Percentiles rank a stretch among this genome's conserved stretches.
Conservation (phyloP, 352 stramenopile species). For the Phytophthora pluvialis region DNA sequence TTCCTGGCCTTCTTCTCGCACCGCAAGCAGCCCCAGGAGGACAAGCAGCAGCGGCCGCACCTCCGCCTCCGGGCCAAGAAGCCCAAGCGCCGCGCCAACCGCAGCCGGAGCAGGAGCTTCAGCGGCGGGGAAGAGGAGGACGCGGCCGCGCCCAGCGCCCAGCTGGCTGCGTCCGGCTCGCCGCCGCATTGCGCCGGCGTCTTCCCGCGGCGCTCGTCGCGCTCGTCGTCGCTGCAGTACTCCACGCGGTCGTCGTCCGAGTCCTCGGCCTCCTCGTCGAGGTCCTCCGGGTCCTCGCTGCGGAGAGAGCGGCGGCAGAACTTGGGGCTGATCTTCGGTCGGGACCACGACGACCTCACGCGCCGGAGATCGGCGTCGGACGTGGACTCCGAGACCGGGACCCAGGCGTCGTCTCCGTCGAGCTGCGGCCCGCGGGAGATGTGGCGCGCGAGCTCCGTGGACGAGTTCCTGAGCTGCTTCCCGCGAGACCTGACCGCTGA, state of each 20-base stretch:
- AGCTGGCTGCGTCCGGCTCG: slow-evolving; percentile 42
- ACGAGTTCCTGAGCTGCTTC: slow-evolving; percentile 41
- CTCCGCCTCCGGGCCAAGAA: slow-evolving; percentile 14
- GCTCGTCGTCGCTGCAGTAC: slow-evolving; percentile 40
- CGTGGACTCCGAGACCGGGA: slow-evolving; percentile 7
- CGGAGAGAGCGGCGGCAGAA: slow-evolving; percentile 14
- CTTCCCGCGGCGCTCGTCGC: slow-evolving; percentile 39
- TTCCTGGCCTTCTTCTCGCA: slow-evolving; percentile 45
- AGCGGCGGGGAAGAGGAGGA: slow-evolving; percentile 28
- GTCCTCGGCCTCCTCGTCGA: slow-evolving; percentile 24
- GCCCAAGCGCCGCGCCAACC: slow-evolving; percentile 12
- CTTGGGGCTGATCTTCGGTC: background rate
- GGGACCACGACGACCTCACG: slow-evolving; percentile 14
- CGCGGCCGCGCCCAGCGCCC: slow-evolving; percentile 38
- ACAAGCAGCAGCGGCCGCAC: slow-evolving; percentile 8
- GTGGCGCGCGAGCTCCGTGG: slow-evolving; percentile 41
- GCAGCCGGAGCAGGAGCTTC: slow-evolving; percentile 29
- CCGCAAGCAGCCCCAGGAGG: slow-evolving; percentile 18
- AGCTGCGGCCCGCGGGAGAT: slow-evolving; percentile 27
- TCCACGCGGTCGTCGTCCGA: slow-evolving; percentile 32
- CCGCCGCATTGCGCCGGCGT: slow-evolving; percentile 34
- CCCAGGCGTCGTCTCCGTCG: slow-evolving; percentile 10
- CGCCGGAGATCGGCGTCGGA: slow-evolving; percentile 10
- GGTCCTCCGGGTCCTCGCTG: slow-evolving; percentile 22
- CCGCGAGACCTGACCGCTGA: slow-evolving; percentile 56